phyloP scores from a whole-genome alignment of 2,329 filamentous ascomycete genomes.

The Juglanconis sp. region DNA sequence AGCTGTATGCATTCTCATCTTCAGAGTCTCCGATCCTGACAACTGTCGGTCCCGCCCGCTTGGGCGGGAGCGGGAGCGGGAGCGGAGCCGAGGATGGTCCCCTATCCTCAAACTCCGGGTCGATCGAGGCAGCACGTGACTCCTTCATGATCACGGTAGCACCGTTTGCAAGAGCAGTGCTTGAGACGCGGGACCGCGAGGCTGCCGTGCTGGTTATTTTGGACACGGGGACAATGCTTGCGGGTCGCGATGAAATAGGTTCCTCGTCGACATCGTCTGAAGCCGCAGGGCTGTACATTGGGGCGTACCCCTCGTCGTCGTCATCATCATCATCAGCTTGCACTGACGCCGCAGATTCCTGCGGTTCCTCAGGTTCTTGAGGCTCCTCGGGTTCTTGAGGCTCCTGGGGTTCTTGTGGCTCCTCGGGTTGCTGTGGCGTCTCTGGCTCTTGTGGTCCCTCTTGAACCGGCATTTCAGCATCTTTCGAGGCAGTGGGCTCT shows the following conservation, averaged over 20 bases:
- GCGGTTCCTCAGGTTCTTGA: background rate
- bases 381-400: background rate
- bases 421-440: background rate
- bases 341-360: background rate
- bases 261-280: slow-evolving; percentile 22
- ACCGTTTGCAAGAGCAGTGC: background rate
- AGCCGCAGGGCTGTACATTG: slow-evolving; percentile 16
- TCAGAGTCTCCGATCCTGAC: slow-evolving; percentile 30
- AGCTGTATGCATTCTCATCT: slow-evolving; percentile 21
- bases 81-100: slow-evolving; percentile 11
- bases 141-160: background rate
- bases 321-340: background rate
- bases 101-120: background rate
- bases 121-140: background rate
- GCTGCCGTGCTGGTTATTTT: slow-evolving; percentile 6
- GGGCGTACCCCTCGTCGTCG: background rate
- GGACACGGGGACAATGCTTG: slow-evolving; percentile 9
- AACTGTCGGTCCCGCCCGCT: slow-evolving; percentile 28
- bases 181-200: slow-evolving; percentile 3
- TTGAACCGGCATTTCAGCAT: background rate
- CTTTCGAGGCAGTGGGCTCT: background rate
- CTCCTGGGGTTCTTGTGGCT: background rate
- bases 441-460: background rate
- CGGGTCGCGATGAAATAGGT: slow-evolving; percentile 19
- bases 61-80: slow-evolving; percentile 6